These are phyloP conservation scores for Lachnellula suecica DNA, from an alignment of 2,329 filamentous ascomycete species.

Conservation along the genomic window DNA sequence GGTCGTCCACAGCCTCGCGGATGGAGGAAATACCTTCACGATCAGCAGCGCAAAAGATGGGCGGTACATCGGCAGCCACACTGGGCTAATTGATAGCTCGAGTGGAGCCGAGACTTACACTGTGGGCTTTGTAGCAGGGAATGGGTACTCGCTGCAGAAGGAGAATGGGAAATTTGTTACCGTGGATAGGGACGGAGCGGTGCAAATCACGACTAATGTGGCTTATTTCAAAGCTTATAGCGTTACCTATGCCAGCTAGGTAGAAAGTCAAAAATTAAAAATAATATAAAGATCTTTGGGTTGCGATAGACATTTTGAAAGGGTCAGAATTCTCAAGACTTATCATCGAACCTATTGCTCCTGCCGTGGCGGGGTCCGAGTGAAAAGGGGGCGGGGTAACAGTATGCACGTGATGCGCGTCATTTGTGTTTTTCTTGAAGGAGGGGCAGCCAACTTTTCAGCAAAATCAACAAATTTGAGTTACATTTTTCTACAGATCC, in stretches of 20 bases:
- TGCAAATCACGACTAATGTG: conserved; percentile 12
- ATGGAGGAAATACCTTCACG: conserved; percentile 32
- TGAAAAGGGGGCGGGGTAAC: background rate
- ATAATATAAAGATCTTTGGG: too few species aligned
- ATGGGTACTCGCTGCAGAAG: conserved; percentile 22
- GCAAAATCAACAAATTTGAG: background rate
- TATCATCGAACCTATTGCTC: too few species aligned
- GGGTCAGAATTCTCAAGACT: too few species aligned
- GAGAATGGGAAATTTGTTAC: conserved; percentile 24
- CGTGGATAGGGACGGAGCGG: conserved; percentile 13
- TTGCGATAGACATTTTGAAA: too few species aligned
- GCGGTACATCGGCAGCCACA: conserved; percentile 33
- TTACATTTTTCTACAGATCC: background rate
- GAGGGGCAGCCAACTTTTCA: background rate
- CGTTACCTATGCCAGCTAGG: conserved; percentile 22
- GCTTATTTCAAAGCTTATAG: conserved; percentile 19
- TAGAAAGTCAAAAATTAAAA: background rate
- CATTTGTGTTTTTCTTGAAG: background rate
- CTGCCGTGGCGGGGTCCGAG: background rate
- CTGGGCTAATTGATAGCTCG: conserved; percentile 6
- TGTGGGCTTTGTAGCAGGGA: conserved; percentile 9
- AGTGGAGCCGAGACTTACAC: conserved; percentile 19
- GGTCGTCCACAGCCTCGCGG: conserved; percentile 40
- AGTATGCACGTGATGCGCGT: background rate
- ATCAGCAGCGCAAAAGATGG: conserved; percentile 42